Conservation (phyloP, 495 filamentous ascomycete species). For the Aspergillus haitiensis region DNA sequence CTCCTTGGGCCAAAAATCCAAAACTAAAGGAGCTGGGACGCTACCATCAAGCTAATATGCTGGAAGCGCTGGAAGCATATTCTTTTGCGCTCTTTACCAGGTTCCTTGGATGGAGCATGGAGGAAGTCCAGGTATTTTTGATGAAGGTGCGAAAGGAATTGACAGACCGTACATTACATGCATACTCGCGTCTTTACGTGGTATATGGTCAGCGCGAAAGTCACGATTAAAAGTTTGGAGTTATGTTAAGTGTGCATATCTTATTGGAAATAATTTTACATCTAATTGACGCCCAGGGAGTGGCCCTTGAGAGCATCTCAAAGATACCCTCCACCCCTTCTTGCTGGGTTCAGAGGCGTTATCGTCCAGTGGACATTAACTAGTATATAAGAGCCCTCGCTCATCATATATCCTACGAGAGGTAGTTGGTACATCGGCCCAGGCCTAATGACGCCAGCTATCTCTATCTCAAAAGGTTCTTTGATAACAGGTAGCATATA, state of each 20-base stretch:
- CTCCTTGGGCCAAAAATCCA: slow-evolving; percentile 29
- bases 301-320: no score
- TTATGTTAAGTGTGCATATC: background rate
- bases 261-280: background rate
- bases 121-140: slow-evolving; percentile 58
- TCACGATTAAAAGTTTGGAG: background rate
- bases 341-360: no score
- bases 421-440: no score
- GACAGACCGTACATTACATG: slow-evolving; percentile 26
- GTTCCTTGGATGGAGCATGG: slow-evolving; percentile 54
- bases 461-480: no score
- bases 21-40: slow-evolving; percentile 49
- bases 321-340: no score
- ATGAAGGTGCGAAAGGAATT: slow-evolving; percentile 54
- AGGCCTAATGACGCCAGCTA: no score
- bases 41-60: slow-evolving; percentile 43
- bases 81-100: slow-evolving; percentile 51
- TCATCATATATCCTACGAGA: no score
- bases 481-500: no score
- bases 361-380: no score
- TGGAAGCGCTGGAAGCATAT: slow-evolving; percentile 45
- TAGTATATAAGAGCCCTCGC: no score
- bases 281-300: no score
- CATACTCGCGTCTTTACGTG: slow-evolving; percentile 16
- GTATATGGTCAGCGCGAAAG: slow-evolving; percentile 17